These are phyloP conservation scores for Hymenoscyphus repandus DNA, from an alignment of 2,329 filamentous ascomycete species.

Conservation along the genomic window DNA sequence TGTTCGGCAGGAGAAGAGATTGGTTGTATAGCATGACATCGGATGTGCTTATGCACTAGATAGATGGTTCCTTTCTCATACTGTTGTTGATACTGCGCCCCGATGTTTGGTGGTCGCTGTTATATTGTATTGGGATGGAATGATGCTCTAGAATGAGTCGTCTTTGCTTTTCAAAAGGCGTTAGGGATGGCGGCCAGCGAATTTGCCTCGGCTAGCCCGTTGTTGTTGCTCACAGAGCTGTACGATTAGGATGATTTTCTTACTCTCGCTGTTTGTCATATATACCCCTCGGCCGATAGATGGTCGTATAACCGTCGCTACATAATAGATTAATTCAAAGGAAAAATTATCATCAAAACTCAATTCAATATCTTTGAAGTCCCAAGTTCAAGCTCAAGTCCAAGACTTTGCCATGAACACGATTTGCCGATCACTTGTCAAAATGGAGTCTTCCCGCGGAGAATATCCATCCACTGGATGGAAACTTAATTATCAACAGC, in stretches of 20 bases:
- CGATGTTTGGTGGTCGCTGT: not conserved
- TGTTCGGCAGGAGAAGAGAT: not conserved
- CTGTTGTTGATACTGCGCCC: constrained; percentile 13
- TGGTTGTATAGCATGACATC: constrained; percentile 2
- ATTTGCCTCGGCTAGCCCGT: not conserved
- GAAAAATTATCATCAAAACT: too few relatives aligned
- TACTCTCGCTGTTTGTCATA: constrained; percentile 18
- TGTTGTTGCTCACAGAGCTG: constrained; percentile 5
- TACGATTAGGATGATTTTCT: constrained; percentile 16
- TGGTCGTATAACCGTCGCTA: constrained; percentile 19
- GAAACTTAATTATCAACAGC: too few relatives aligned
- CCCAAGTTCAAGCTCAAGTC: too few relatives aligned
- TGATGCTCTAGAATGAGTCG: not conserved
- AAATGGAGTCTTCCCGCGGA: too few relatives aligned
- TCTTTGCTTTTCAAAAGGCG: constrained; percentile 10
- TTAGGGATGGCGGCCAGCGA: not conserved
- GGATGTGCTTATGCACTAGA: constrained; percentile 8
- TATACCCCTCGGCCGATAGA: constrained; percentile 20
- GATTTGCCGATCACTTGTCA: too few relatives aligned
- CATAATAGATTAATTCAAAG: constrained; percentile 2
- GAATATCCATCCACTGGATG: too few relatives aligned
- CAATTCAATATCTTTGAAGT: too few relatives aligned
- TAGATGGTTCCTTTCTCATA: constrained; percentile 12
- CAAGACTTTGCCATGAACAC: too few relatives aligned
- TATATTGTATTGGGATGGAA: constrained; percentile 6